Percentiles rank a stretch among this genome's conserved stretches.
Evolutionary conservation across 495 filamentous ascomycete genomes (phyloP).

Genomic region (Penicillium alfredii): DNA sequence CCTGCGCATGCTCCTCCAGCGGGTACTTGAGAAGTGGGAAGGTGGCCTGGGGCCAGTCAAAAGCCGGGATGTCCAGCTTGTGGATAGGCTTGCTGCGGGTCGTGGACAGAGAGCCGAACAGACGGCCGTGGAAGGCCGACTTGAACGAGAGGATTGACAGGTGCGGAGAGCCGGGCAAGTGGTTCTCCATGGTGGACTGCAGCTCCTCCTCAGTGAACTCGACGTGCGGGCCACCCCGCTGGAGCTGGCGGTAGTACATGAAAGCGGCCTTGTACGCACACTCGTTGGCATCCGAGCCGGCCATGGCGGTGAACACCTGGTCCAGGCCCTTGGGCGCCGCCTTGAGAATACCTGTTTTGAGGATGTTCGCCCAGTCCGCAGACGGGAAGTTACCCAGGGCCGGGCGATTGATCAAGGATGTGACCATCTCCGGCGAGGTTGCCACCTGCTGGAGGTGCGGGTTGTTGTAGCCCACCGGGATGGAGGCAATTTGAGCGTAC

Average conservation of each 20-base stretch:
- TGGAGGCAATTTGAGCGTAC: conserved; percentile 94
- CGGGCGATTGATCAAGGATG: conserved; percentile 84
- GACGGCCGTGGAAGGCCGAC: conserved; percentile 88
- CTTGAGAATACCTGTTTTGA: conserved; percentile 80
- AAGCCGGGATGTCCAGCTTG: conserved; percentile 97
- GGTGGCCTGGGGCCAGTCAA: conserved; percentile 95
- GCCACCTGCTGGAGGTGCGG: conserved; percentile 67
- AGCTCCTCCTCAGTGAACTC: conserved; percentile 85
- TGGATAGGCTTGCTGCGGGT: conserved; percentile 96
- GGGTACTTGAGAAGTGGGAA: conserved; percentile 92
- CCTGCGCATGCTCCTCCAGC: conserved; percentile 71
- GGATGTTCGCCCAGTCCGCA: conserved; percentile 77
- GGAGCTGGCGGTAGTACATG: conserved; percentile 88
- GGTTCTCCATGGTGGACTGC: conserved; percentile 74
- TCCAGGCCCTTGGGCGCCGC: conserved; percentile 86
- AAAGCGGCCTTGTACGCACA: conserved; percentile 99
- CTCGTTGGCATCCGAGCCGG: conserved; percentile 96
- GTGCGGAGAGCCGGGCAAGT: conserved; percentile 72
- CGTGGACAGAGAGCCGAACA: conserved; percentile 88
- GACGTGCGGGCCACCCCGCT: conserved; percentile 75
- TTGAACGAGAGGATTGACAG: conserved; percentile 93
- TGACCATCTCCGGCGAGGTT: conserved; percentile 70
- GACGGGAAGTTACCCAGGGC: conserved; percentile 96
- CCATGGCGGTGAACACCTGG: conserved; percentile 95
- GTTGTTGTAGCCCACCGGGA: conserved; percentile 97